Base-by-base conservation (phyloP, 371 early-diverging fungal genomes). In the Rhizopus stolonifer region DNA sequence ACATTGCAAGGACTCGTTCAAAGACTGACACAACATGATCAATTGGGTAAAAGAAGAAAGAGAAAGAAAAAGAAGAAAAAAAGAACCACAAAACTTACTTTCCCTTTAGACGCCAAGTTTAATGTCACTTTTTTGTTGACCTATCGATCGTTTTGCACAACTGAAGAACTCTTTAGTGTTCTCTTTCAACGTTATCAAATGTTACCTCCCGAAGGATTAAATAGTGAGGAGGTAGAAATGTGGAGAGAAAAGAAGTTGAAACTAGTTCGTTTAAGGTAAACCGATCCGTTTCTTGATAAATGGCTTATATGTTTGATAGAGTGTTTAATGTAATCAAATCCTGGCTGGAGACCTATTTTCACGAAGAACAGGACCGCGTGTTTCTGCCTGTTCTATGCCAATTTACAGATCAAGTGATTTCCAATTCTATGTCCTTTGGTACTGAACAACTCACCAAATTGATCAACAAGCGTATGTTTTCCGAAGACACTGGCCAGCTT, bases 321-420 rank as follows among this genome's bases (percentile, higher is more conserved):
- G 95, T 97, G 2, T 90, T 86, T 67, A 94, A 93, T 63, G 84
- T 94, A 8, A 85, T 94, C 64, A 93, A 94, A 58, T 80, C 82
- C 8, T 97, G 98, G 98, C 74, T 97, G 6, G 95, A 95, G 56
- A 76, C 77, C 43, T 88, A 88, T 63, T 94, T 87, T 75, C 72
- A 87, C 13, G 93, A 94, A 54, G 87, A 86, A 56, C 81, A 86
- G 53, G 89, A 88, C 46, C 55, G 67, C 14, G 64, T 32, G 3
- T 80, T 84, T 15, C 67, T 95, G 31, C 82, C 88, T 18, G 72
- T 68, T 54, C 72, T 94, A 15, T 77, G 81, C 36, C 74, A 86
- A 19, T 95, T 95, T 68, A 86, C 91, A 3, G 75, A 81, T 24
- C 85, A 83, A 14, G 77, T 76, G 8, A 86, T 94, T 76, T 79